Conservation (phyloP, 805 yeast species). For the Lachancea meyersii region DNA sequence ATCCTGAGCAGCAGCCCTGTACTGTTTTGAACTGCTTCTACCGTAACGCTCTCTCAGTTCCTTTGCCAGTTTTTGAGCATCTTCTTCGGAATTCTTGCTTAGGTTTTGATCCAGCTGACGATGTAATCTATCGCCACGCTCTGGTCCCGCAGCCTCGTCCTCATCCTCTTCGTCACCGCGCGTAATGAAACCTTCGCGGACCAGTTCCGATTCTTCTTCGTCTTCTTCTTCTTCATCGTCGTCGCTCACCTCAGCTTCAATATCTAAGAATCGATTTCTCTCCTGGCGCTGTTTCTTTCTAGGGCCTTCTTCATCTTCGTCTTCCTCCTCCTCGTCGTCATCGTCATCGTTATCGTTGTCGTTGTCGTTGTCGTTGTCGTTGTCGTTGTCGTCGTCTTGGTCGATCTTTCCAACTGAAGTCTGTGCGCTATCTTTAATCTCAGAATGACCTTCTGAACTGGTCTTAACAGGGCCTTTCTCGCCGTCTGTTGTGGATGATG, state of each 20-base stretch:
- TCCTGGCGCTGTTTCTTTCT: conserved; percentile 41
- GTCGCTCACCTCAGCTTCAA: conserved; percentile 97
- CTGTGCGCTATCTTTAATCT: not conserved
- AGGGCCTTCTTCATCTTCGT: conserved; percentile 42
- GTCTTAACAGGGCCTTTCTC: too few species aligned
- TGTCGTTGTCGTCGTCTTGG: conserved; percentile 4
- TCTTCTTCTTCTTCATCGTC: conserved; percentile 92
- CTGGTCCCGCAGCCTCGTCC: conserved; percentile 48
- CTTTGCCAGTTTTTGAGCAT: conserved; percentile 89
- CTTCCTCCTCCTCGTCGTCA: conserved; percentile 57
- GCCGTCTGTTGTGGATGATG: too few species aligned
- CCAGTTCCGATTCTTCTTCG: conserved; percentile 84
- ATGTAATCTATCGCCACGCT: conserved; percentile 69
- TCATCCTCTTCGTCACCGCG: conserved; percentile 48
- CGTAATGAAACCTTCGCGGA: conserved; percentile 75
- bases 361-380: conserved; percentile 34
- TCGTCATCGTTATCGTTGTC: conserved; percentile 43
- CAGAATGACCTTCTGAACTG: not conserved
- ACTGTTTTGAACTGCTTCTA: conserved; percentile 70
- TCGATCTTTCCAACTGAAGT: not conserved
- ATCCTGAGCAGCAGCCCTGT: conserved; percentile 67
- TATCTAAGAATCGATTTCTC: conserved; percentile 89
- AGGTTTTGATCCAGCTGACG: conserved; percentile 85
- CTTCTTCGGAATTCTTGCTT: conserved; percentile 84
- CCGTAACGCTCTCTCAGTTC: conserved; percentile 90